Evolutionary conservation across 352 stramenopile species (phyloP).

Genomic region (Hyaloperonospora arabidopsidis): DNA sequence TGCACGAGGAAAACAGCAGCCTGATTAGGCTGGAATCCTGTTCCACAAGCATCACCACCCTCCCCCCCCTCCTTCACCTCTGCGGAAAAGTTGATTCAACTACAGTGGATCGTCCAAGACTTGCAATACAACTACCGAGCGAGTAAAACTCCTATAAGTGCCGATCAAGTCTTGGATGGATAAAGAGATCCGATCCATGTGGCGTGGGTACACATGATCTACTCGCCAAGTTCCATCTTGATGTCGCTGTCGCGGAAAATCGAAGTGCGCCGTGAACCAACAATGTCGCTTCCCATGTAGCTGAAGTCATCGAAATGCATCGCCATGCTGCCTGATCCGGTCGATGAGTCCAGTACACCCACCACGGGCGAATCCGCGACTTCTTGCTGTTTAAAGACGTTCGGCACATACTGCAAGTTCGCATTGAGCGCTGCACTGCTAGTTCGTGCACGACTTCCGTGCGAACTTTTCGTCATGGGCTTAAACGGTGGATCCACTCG

Average conservation of each 20-base stretch:
- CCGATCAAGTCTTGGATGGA: too few relatives aligned
- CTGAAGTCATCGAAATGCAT: constrained; percentile 86
- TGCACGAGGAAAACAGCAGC: too few relatives aligned
- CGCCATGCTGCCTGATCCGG: constrained; percentile 48
- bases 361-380: constrained; percentile 74
- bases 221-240: constrained; percentile 78
- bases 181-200: too few relatives aligned
- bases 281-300: constrained; percentile 84
- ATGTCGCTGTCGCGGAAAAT: constrained; percentile 80
- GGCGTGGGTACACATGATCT: constrained; percentile 4
- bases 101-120: too few relatives aligned
- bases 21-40: too few relatives aligned
- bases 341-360: constrained; percentile 34
- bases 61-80: too few relatives aligned
- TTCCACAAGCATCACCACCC: too few relatives aligned
- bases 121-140: constrained; percentile 17
- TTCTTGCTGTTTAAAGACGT: constrained; percentile 76
- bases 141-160: too few relatives aligned
- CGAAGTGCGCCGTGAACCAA: constrained; percentile 72
- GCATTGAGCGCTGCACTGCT: constrained; percentile 47
- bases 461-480: constrained; percentile 36
- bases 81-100: too few relatives aligned
- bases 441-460: constrained; percentile 31
- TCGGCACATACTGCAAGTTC: constrained; percentile 72
- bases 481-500: constrained; percentile 65